Conservation (phyloP, 306 rosid genomes). For the Lathyrus sativus region DNA sequence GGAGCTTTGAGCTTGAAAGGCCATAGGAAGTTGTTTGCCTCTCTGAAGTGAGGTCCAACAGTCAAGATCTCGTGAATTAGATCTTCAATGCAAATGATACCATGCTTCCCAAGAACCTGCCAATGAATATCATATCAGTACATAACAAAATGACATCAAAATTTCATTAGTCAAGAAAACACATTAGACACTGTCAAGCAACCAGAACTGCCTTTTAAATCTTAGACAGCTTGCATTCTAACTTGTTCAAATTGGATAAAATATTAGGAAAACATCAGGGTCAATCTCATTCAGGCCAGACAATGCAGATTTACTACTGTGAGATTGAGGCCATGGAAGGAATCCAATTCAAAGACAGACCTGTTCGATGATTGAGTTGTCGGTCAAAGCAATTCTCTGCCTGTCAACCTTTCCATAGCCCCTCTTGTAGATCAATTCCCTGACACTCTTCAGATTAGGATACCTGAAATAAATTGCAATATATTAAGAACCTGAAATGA, state of each 20-base stretch:
- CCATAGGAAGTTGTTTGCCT: slow-evolving; percentile 81
- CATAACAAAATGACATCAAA: not conserved
- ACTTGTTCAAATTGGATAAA: not conserved
- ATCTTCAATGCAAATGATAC: slow-evolving; percentile 71
- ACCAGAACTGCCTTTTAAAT: not conserved
- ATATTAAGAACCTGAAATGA: not conserved
- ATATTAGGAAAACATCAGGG: not conserved
- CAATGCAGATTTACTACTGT: not conserved
- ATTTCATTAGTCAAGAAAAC: not conserved
- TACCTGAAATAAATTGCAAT: slow-evolving; percentile 44
- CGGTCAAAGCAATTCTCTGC: slow-evolving; percentile 71
- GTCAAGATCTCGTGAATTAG: slow-evolving; percentile 74
- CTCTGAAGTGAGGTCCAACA: slow-evolving; percentile 83
- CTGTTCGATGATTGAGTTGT: slow-evolving; percentile 71
- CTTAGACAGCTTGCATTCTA: not conserved
- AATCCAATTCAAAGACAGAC: slow-evolving; percentile 25
- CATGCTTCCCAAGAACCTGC: slow-evolving; percentile 77
- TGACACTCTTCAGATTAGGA: slow-evolving; percentile 79
- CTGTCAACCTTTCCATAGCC: slow-evolving; percentile 72
- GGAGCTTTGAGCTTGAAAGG: slow-evolving; percentile 86
- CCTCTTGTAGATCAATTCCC: slow-evolving; percentile 77
- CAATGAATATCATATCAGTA: too few relatives aligned
- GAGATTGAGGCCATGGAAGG: too few relatives aligned
- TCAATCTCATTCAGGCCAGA: not conserved
- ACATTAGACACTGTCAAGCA: not conserved